Evolutionary conservation across 1,284 basidiomycete species (phyloP), one percentile per base, ranked within the genome.

Genomic region (Schizophyllum commune): DNA sequence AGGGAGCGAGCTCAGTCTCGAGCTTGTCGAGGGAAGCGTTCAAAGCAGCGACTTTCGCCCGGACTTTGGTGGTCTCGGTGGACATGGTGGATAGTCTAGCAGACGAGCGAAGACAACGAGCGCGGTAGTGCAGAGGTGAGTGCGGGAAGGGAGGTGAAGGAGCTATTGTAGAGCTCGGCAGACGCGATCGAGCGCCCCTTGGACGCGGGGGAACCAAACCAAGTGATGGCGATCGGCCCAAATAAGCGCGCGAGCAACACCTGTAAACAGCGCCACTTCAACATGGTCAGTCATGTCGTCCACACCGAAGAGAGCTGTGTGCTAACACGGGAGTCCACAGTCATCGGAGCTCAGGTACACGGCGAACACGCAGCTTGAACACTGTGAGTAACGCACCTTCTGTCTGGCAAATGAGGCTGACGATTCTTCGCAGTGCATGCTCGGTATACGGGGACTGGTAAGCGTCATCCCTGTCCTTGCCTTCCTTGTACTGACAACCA

Each of bases 361-460:
- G 0, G 93, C 93, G 32, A 96, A 96, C 72, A 94, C 93, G 7
- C 94, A 96, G 72, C 77, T 96, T 33, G 94, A 96, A 74, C 93
- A 96, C 75, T 78, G 93, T 94, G 70, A 75, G 92, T 71, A 32
- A 9, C 9, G 17, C 8, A 39, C 58, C 22, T 34, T 57, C 27
- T 54, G 32, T 47, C 47, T 59, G 62, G 57, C 56, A 8, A 32
- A 58, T 62, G n/a, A 63, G 51, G 59, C 60, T 57, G 47, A 53
- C 9, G 13, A 21, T 60, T 61, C 60, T 55, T 60, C 33, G 17
- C 63, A 96, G 93, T 98, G 64, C 96, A 98, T 75, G 92, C 96
- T 68, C 86, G 96, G 61, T 98, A 99, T 74, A 96, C 94, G 20
- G 96, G 96, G 62, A 97, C 92, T 60, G 90, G 91, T 91, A 65